A percentile compares a stretch with the other conserved stretches of the same genome.
phyloP scores from a whole-genome alignment of 2,329 filamentous ascomycete species.

The Fusarium oligoseptatum region DNA sequence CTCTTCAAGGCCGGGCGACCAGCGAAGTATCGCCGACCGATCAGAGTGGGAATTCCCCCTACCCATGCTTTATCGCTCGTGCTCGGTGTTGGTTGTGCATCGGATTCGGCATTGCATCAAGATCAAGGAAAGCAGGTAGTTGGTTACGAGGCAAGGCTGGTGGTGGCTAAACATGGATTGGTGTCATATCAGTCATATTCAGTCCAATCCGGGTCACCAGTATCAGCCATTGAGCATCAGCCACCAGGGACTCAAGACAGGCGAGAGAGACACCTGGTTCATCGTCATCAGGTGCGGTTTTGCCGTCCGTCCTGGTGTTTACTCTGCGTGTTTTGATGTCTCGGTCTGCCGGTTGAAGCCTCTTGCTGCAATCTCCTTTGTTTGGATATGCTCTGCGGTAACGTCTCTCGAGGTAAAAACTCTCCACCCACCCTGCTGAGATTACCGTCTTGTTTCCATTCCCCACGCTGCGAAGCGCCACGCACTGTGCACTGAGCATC shows the following conservation, averaged over 20 bases:
- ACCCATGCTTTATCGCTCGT: conserved; percentile 28
- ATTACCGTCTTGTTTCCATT: conserved; percentile 51
- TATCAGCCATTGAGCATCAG: conserved; percentile 37
- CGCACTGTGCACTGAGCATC: conserved; percentile 43
- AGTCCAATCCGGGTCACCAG: conserved; percentile 8
- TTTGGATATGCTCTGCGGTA: conserved; percentile 12
- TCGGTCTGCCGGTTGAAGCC: conserved; percentile 24
- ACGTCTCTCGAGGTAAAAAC: conserved; percentile 18
- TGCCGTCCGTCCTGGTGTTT: conserved; percentile 25
- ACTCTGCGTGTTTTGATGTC: conserved; percentile 12
- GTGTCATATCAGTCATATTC: conserved; percentile 18
- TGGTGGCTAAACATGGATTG: conserved; percentile 23
- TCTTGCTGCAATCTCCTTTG: conserved; percentile 16
- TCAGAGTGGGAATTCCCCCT: conserved; percentile 26
- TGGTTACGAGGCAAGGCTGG: conserved; percentile 10
- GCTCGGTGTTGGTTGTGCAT: conserved; percentile 23
- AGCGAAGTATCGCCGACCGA: conserved; percentile 37
- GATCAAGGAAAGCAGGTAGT: conserved; percentile 16
- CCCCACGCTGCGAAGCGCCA: conserved; percentile 43
- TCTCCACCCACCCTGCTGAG: conserved; percentile 39
- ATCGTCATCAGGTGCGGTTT: conserved; percentile 9
- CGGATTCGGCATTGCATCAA: conserved; percentile 22
- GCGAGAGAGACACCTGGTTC: conserved; percentile 10
- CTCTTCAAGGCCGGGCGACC: conserved; percentile 18
- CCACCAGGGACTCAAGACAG: conserved; percentile 22